phyloP scores from a whole-genome alignment of 345 rosid genomes.

The Salix arbutifolia region DNA sequence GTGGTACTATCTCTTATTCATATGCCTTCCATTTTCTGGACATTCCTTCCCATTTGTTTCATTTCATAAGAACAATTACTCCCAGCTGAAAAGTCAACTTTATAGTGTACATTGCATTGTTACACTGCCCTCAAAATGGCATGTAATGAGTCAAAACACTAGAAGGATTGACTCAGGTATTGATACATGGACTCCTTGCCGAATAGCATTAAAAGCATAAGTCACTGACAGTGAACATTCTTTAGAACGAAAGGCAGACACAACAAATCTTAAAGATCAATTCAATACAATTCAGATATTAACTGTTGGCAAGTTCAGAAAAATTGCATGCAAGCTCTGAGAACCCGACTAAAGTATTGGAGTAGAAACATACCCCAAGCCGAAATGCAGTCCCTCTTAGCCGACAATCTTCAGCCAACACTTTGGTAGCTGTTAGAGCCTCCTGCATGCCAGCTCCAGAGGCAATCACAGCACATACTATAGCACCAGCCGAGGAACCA shows the following conservation, averaged over 20 bases:
- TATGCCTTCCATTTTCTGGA: not conserved
- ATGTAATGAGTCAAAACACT: not conserved
- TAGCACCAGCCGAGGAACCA: constrained; percentile 94
- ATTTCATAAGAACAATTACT: not conserved
- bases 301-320: not conserved
- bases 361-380: constrained; percentile 64
- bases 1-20: not conserved
- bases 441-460: constrained; percentile 76
- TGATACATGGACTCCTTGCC: not conserved
- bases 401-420: constrained; percentile 72
- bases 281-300: not conserved
- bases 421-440: constrained; percentile 64
- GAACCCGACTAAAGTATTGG: not conserved
- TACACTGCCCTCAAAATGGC: not conserved
- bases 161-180: not conserved
- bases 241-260: not conserved
- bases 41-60: not conserved
- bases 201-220: not conserved
- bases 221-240: not conserved
- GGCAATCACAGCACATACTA: constrained; percentile 76
- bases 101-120: not conserved
- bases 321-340: not conserved
- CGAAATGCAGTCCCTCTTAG: constrained; percentile 87
- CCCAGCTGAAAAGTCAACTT: not conserved
- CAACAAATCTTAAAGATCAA: not conserved